Evolutionary conservation across 2,329 filamentous ascomycete genomes (phyloP).

Genomic region (Aureobasidium sp.): DNA sequence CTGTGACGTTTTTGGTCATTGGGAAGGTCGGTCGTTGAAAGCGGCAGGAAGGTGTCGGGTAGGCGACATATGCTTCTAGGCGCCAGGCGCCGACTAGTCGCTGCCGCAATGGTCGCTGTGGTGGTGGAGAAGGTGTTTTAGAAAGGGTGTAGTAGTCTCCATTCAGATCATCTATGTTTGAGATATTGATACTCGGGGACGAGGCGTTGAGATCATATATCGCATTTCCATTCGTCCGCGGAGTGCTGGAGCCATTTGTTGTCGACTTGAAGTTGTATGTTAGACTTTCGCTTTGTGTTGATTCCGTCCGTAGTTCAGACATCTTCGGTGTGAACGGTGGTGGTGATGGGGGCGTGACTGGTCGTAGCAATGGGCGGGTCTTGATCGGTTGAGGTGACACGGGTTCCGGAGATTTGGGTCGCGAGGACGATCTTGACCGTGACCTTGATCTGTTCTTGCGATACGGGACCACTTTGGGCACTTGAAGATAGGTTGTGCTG

Average conservation of each 20-base stretch:
- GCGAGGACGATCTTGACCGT: conserved; percentile 18
- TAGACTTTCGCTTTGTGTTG: background rate
- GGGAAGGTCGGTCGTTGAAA: conserved; percentile 26
- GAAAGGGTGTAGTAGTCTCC: conserved; percentile 29
- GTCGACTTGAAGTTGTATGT: background rate
- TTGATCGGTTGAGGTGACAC: conserved; percentile 16
- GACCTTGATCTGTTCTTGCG: conserved; percentile 29
- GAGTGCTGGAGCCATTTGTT: conserved; percentile 9
- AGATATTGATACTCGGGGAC: background rate
- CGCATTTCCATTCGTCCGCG: background rate
- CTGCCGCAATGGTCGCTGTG: conserved; percentile 27
- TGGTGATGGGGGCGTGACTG: conserved; percentile 7
- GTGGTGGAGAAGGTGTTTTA: conserved; percentile 19
- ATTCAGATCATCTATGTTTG: conserved; percentile 24
- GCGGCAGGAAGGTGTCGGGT: conserved; percentile 29
- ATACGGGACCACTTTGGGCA: conserved; percentile 29
- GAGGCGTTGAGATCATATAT: background rate
- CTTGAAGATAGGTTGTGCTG: conserved; percentile 30
- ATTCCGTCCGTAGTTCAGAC: background rate
- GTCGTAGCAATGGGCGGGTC: conserved; percentile 7
- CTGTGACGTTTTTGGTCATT: conserved; percentile 26
- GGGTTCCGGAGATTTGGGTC: conserved; percentile 9
- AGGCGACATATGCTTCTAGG: conserved; percentile 33
- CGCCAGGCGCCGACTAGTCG: conserved; percentile 32
- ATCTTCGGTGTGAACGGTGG: conserved; percentile 6